These are phyloP conservation scores for Allomyces javanicus DNA, from an alignment of 192 early-diverging fungal species.

Conservation along the genomic window DNA sequence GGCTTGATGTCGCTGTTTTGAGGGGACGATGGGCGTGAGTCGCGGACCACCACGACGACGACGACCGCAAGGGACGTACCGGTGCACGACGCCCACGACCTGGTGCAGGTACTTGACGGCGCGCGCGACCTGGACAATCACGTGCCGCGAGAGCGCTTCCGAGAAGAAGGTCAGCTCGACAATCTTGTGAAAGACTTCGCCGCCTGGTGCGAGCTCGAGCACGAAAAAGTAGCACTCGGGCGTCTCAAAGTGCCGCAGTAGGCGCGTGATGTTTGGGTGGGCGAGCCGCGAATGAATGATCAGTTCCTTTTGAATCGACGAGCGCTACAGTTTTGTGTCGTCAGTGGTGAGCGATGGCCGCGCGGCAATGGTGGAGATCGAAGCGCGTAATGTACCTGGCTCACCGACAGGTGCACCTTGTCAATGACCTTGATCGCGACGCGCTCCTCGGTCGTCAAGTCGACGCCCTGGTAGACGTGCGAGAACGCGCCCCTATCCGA, in stretches of 20 bases:
- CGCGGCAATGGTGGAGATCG: background rate
- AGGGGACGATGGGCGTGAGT: background rate
- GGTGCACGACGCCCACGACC: constrained; percentile 58
- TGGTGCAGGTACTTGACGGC: constrained; percentile 69
- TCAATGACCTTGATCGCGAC: constrained; percentile 73
- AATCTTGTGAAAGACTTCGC: constrained; percentile 78
- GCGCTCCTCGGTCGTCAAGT: constrained; percentile 34
- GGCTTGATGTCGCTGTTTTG: constrained; percentile 67
- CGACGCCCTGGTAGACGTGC: constrained; percentile 56
- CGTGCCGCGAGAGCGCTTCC: constrained; percentile 54
- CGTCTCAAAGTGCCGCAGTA: constrained; percentile 59
- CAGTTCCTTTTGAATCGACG: constrained; percentile 72
- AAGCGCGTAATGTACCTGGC: constrained; percentile 28
- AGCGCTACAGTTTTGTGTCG: constrained; percentile 23
- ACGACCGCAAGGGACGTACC: constrained; percentile 11
- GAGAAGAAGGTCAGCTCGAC: constrained; percentile 63
- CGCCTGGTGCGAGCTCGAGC: constrained; percentile 66
- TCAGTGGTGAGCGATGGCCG: background rate
- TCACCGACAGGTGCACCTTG: constrained; percentile 47
- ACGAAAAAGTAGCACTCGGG: constrained; percentile 54
- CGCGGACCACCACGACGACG: background rate
- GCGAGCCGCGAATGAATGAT: constrained; percentile 60
- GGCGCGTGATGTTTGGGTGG: constrained; percentile 53
- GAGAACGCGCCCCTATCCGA: constrained; percentile 60
- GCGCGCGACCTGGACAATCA: constrained; percentile 69